Conservation (phyloP, 352 stramenopile species). For the Pythium sp. region DNA sequence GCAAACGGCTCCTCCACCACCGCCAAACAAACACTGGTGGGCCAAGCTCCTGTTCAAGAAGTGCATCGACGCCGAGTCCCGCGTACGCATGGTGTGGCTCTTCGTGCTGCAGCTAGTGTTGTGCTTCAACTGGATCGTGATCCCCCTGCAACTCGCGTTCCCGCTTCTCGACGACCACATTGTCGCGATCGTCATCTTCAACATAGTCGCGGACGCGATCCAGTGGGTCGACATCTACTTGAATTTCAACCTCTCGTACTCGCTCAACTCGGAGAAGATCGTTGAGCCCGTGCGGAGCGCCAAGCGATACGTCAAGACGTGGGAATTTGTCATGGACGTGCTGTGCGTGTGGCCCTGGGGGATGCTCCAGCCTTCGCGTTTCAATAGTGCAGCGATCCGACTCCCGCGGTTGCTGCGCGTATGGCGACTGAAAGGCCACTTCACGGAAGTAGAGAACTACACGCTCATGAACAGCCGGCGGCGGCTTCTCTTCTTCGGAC, state of each 20-base stretch:
- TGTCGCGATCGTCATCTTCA: conserved; percentile 31
- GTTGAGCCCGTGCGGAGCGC: conserved; percentile 32
- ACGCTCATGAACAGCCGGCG: conserved; percentile 38
- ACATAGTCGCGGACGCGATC: conserved; percentile 30
- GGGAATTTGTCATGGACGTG: conserved; percentile 32
- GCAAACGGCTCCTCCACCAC: conserved; percentile 20
- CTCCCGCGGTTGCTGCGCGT: conserved; percentile 32
- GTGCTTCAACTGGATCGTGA: conserved; percentile 54
- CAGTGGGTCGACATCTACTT: conserved; percentile 50
- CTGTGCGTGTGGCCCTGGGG: conserved; percentile 36
- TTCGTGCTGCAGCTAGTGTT: conserved; percentile 32
- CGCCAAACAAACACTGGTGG: conserved; percentile 30
- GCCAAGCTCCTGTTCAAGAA: conserved; percentile 24
- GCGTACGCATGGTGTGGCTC: conserved; percentile 44
- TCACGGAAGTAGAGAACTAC: conserved; percentile 33
- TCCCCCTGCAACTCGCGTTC: conserved; percentile 53
- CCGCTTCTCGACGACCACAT: conserved; percentile 27
- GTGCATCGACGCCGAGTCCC: conserved; percentile 42
- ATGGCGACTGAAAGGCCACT: conserved; percentile 38
- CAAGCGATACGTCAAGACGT: conserved; percentile 33
- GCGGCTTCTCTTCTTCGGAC: conserved; percentile 33
- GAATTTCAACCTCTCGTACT: conserved; percentile 49
- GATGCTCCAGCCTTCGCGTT: conserved; percentile 25
- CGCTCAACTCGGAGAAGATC: conserved; percentile 47
- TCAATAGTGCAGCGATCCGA: conserved; percentile 20